Evolutionary conservation across 805 yeast species (phyloP).

Genomic region (Cyberlindnera mississippiensis): DNA sequence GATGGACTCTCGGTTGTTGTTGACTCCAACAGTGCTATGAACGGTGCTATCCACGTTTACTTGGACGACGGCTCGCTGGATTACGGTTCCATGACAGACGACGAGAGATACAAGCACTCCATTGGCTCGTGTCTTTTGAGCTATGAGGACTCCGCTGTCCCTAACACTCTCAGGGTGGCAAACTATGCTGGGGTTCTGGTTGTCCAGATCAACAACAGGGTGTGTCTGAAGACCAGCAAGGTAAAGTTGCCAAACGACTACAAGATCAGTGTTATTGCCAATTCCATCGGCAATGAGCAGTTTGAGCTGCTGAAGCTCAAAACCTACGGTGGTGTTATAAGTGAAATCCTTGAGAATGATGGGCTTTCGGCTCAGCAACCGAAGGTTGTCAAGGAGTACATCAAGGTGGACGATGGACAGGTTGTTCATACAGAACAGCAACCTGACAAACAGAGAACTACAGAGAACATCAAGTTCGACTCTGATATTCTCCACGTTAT

Average conservation of each 20-base stretch:
- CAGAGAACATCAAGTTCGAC: slow-evolving; percentile 7
- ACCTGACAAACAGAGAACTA: background rate
- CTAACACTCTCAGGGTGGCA: slow-evolving; percentile 62
- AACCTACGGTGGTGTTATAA: slow-evolving; percentile 48
- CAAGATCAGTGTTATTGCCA: slow-evolving; percentile 53
- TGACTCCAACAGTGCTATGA: slow-evolving; percentile 45
- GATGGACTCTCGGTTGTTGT: slow-evolving; percentile 63
- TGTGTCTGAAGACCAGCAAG: slow-evolving; percentile 63
- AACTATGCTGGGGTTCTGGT: slow-evolving; percentile 51
- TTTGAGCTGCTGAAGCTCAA: slow-evolving; percentile 63
- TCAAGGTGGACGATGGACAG: slow-evolving; percentile 32
- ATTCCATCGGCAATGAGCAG: slow-evolving; percentile 46
- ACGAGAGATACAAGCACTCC: slow-evolving; percentile 30
- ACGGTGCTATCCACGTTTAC: slow-evolving; percentile 53
- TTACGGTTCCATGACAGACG: slow-evolving; percentile 21
- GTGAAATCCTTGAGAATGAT: slow-evolving; percentile 56
- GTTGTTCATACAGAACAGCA: slow-evolving; percentile 5
- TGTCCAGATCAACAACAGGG: slow-evolving; percentile 67
- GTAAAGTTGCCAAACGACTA: slow-evolving; percentile 43
- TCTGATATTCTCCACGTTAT: slow-evolving; percentile 8
- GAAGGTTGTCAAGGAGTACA: slow-evolving; percentile 39
- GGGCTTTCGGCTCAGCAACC: slow-evolving; percentile 44
- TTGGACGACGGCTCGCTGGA: slow-evolving; percentile 53
- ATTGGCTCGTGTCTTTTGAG: slow-evolving; percentile 55
- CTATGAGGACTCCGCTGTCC: slow-evolving; percentile 67